Percentiles rank a stretch among this genome's conserved stretches.
Evolutionary conservation across 1,284 basidiomycete species (phyloP).

Genomic region (Ceraceosorus bombacis): DNA sequence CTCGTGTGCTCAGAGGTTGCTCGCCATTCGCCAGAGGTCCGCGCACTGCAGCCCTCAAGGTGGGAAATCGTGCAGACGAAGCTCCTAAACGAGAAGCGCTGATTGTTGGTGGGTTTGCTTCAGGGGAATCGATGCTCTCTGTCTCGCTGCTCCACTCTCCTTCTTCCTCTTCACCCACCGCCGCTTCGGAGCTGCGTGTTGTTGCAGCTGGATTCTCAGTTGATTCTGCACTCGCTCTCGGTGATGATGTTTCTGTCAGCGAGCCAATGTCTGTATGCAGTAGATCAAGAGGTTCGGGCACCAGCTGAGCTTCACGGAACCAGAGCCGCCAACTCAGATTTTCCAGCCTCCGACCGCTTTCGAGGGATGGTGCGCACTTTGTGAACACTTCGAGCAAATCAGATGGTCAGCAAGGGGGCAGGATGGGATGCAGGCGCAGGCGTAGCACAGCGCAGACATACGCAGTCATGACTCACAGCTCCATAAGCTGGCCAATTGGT

Average conservation of each 20-base stretch:
- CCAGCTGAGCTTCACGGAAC: conserved; percentile 56
- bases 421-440: not conserved
- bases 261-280: not conserved
- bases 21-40: too few relatives aligned
- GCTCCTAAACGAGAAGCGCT: too few relatives aligned
- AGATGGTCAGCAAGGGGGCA: not conserved
- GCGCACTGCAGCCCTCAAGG: too few relatives aligned
- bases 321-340: conserved; percentile 77
- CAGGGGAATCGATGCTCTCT: too few relatives aligned
- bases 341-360: conserved; percentile 66
- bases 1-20: too few relatives aligned
- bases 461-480: not conserved
- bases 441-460: not conserved
- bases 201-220: not conserved
- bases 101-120: too few relatives aligned
- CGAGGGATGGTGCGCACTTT: conserved; percentile 66
- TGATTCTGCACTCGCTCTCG: not conserved
- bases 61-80: too few relatives aligned
- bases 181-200: not conserved
- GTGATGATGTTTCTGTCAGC: not conserved
- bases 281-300: not conserved
- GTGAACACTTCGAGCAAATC: conserved; percentile 56
- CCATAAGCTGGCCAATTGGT: not conserved
- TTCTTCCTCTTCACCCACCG: not conserved
- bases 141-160: too few relatives aligned